These are phyloP conservation scores for Claviceps sp. DNA, from an alignment of 2,329 filamentous ascomycete genomes.

Conservation along the genomic window DNA sequence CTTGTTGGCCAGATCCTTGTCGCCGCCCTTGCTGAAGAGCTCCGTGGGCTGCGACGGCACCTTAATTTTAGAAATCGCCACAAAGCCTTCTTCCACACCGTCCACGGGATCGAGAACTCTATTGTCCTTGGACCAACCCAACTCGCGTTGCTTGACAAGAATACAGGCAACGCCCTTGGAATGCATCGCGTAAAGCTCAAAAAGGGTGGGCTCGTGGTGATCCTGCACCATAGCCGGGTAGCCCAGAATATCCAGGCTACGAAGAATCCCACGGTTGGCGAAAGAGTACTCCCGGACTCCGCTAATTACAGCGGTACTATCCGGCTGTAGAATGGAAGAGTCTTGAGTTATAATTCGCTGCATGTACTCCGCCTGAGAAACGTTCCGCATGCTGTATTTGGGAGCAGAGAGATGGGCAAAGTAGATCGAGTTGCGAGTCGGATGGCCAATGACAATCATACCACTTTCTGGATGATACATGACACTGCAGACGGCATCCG, in stretches of 20 bases:
- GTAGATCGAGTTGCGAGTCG: constrained; percentile 93
- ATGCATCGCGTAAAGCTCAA: constrained; percentile 95
- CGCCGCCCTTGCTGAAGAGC: constrained; percentile 17
- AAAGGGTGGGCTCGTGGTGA: constrained; percentile 59
- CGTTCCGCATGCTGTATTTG: constrained; percentile 69
- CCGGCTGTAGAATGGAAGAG: constrained; percentile 62
- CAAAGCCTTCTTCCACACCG: constrained; percentile 58
- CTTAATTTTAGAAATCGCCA: constrained; percentile 61
- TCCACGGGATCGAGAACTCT: constrained; percentile 72
- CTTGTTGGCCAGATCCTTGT: constrained; percentile 22
- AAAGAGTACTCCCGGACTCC: constrained; percentile 94
- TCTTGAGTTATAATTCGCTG: constrained; percentile 63
- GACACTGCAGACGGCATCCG: constrained; percentile 94
- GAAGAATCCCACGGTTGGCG: constrained; percentile 68
- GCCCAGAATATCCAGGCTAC: constrained; percentile 80
- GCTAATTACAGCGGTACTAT: constrained; percentile 94
- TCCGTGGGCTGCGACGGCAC: constrained; percentile 32
- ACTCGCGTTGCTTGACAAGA: constrained; percentile 71
- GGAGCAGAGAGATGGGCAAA: constrained; percentile 92
- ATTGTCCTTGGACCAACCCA: constrained; percentile 85
- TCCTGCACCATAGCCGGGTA: constrained; percentile 51
- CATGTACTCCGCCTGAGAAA: constrained; percentile 83
- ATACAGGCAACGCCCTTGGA: constrained; percentile 92
- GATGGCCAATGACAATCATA: constrained; percentile 89
- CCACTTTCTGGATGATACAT: constrained; percentile 85